Conservation (phyloP, 176 grass and related monocot species). For the Tillandsia fasciculata region DNA sequence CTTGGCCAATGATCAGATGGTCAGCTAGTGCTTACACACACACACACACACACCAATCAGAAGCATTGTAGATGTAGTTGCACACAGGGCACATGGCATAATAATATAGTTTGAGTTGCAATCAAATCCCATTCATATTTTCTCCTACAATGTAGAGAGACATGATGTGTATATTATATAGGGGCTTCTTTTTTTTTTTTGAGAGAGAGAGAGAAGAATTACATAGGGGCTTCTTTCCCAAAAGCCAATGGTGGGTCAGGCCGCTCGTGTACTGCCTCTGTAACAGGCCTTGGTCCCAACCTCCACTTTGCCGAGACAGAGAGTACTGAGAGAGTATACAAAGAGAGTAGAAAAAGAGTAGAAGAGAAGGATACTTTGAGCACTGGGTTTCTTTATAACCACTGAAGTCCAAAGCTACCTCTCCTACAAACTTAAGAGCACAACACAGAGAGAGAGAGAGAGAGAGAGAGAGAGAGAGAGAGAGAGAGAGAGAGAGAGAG, state of each 20-base stretch:
- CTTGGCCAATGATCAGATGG: not conserved
- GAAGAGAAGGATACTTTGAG: not conserved
- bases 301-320: slow-evolving; percentile 22
- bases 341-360: not conserved
- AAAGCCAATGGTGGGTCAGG: slow-evolving; percentile 38
- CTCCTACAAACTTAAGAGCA: not conserved
- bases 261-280: slow-evolving; percentile 55
- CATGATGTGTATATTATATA: not conserved
- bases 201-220: no score
- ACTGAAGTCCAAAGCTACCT: not conserved
- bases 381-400: slow-evolving; percentile 22
- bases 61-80: not conserved
- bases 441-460: not conserved
- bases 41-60: not conserved
- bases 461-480: not conserved
- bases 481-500: not conserved
- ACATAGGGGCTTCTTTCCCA: slow-evolving; percentile 26
- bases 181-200: slow-evolving; percentile 24
- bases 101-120: not conserved
- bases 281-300: slow-evolving; percentile 4
- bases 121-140: not conserved
- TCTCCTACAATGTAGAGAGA: no score
- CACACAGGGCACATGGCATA: not conserved
- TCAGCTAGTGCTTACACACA: not conserved
- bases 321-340: not conserved